Conservation (phyloP, 352 stramenopile genomes). For the Pythium phragmiticola region DNA sequence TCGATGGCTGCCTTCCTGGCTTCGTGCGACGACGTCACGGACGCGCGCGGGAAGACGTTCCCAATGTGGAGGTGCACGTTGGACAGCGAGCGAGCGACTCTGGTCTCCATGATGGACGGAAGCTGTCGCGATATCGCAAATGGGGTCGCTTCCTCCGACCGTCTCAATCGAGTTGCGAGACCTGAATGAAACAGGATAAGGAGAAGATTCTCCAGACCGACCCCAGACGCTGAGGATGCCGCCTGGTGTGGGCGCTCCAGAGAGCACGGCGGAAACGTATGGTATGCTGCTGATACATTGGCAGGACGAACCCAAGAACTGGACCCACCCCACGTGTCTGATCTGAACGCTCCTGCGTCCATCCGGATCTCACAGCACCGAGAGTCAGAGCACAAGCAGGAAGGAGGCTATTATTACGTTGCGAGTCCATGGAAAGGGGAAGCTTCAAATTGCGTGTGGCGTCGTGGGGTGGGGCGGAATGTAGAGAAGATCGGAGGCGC, state of each 20-base stretch:
- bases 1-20: slow-evolving; percentile 26
- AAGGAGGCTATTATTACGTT: slow-evolving; percentile 11
- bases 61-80: slow-evolving; percentile 58
- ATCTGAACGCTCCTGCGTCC: slow-evolving; percentile 3
- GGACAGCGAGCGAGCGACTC: slow-evolving; percentile 33
- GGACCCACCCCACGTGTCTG: slow-evolving; percentile 7
- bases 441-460: slow-evolving; percentile 3
- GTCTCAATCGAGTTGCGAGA: background rate
- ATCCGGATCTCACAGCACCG: background rate
- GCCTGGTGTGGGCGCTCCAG: background rate
- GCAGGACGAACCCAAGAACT: background rate
- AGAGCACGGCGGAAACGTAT: background rate
- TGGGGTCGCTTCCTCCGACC: background rate
- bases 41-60: slow-evolving; percentile 43
- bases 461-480: background rate
- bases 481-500: too few species aligned
- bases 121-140: background rate
- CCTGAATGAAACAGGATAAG: background rate
- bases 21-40: slow-evolving; percentile 32
- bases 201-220: background rate
- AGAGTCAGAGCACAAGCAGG: slow-evolving; percentile 12
- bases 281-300: background rate
- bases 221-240: background rate
- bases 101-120: slow-evolving; percentile 5
- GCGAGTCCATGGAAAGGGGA: background rate